Evolutionary conservation across 2,329 filamentous ascomycete genomes (phyloP), one percentile per base, ranked within the genome.

Genomic region (Phialophora chinensis): DNA sequence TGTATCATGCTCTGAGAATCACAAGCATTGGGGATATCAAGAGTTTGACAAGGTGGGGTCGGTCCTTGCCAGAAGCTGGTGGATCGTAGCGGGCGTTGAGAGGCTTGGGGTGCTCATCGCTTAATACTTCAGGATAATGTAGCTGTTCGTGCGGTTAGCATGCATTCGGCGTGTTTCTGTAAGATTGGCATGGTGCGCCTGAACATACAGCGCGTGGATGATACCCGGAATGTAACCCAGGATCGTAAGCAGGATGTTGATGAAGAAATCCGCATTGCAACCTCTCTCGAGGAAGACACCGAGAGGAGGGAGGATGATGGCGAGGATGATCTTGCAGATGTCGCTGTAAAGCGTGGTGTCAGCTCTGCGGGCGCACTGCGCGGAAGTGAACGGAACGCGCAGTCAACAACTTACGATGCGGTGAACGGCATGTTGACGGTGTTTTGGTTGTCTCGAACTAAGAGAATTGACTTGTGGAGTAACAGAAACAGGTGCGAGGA

Each of bases 261-360:
- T 96, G 81, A 94, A 84, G 76, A 97, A 84, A 78, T 96, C 91
- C 73, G 89, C 88, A 77, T 90, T 90, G 83, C 93, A 96, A 75
- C 93, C 93, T 74, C 90, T 88, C 89, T 97, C 93, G 73, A 97
- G 91, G 87, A 96, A 95, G 79, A 97, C 93, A 83, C 93, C 93
- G 63, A 97, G 82, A 78, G 93, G 93, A 65, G 93, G 93, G 72
- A 97, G 88, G 83, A 97, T 83, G 84, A 97, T 84, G 84, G 93
- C 93, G 82, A 96, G 86, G 82, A 96, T 86, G 85, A 91, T 90
- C 83, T 91, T 91, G 87, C 88, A 88, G 81, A 91, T 88, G 78
- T 91, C 89, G 78, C 88, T 90, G 74, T 42, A 52, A 57, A 25
- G 14, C 52, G 7, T 5, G 2, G 5, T 56, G 68, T 70, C 66